Percentiles rank a stretch among this genome's conserved stretches.
These are phyloP conservation scores for Amniculicola lignicola DNA, from an alignment of 495 filamentous ascomycete genomes.

Conservation along the genomic window DNA sequence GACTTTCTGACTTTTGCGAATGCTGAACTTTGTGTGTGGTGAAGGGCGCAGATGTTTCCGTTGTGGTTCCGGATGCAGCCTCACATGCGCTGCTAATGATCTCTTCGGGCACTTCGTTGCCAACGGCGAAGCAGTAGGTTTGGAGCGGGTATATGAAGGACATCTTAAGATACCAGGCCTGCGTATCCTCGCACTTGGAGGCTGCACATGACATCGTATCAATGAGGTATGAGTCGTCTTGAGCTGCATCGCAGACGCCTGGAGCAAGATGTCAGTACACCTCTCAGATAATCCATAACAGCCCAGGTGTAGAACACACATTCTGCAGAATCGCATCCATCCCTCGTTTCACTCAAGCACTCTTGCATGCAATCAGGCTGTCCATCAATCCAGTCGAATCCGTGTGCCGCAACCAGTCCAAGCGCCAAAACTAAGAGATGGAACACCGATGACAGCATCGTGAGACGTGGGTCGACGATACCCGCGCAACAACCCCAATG, in stretches of 20 bases:
- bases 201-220: not conserved
- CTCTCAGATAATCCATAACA: too few species aligned
- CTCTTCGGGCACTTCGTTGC: slow-evolving; percentile 8
- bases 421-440: too few species aligned
- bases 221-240: slow-evolving; percentile 9
- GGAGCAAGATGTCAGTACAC: too few species aligned
- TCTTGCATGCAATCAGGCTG: too few species aligned
- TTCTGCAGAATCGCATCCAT: too few species aligned
- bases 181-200: not conserved
- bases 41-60: not conserved
- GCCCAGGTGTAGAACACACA: too few species aligned
- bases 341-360: too few species aligned
- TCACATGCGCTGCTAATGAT: slow-evolving; percentile 13
- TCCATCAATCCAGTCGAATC: too few species aligned
- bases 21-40: slow-evolving; percentile 4
- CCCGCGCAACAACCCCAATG: too few species aligned
- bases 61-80: not conserved
- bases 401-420: too few species aligned
- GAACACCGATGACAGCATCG: too few species aligned
- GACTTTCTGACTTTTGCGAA: slow-evolving; percentile 2
- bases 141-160: slow-evolving; percentile 13
- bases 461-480: too few species aligned
- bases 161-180: not conserved
- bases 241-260: slow-evolving; percentile 24
- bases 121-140: slow-evolving; percentile 6